Evolutionary conservation across 306 rosid species (phyloP), one percentile per base, ranked within the genome.

Genomic region (Quercus suber): DNA sequence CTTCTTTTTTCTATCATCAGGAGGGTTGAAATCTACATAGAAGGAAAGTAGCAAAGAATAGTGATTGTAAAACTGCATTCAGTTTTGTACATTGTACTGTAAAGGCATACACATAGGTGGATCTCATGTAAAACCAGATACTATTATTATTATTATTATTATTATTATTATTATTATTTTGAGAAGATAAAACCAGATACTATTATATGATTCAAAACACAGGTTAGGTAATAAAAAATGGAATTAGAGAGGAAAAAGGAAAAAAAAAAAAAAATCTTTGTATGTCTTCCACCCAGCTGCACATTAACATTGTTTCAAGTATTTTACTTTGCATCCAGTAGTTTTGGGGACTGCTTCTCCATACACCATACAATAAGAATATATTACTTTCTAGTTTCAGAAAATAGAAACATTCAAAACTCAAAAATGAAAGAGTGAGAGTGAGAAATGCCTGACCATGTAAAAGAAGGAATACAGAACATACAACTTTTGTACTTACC

Each of bases 401-500:
- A 43, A 43, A 43, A 43, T 49, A 49, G 53, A 49, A 3, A 49
- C 53, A 49, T 10, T 49, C 15, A 49, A 3, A 49, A 49, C 53
- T 49, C 15, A 9, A 12, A 49, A 49, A 11, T 45, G 53, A 45
- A 45, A 45, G 52, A 45, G 15, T 45, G 53, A 9, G 15, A 3
- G 15, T 2, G 52, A 45, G 52, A 45, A 27, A 18, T 31, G 23
- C 18, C 25, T 67, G 41, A 64, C 5, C 4, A 64, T 64, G 43
- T 64, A 27, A 64, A 64, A 28, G 10, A 58, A 9, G 30, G 17
- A 58, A 21, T 12, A 58, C 30, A 58, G 6, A 21, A 21, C 15
- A n/a, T 20, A 10, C 65, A 58, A 58, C 65, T 5, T 18, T 30
- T 30, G 23, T 65, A 65, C 71, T 65, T 80, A 89, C 97, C 83